Evolutionary conservation across 148 eudicot genomes (phyloP), one percentile per base, ranked within the genome.

Genomic region (Salicornia ramosissima): DNA sequence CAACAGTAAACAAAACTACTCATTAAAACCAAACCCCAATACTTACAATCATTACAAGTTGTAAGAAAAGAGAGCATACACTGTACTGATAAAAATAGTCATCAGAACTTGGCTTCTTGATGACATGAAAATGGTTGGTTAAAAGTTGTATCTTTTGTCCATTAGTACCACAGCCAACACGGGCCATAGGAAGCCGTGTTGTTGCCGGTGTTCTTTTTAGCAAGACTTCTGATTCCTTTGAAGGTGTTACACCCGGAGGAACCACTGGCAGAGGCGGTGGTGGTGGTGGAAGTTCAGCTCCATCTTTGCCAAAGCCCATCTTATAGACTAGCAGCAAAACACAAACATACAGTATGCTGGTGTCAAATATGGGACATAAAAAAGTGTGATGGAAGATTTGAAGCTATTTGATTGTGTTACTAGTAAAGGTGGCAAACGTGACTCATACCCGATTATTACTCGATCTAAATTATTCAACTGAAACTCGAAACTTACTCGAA

Each of bases 81-180:
- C 81, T 74, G 42, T 83, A 80, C 2, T 83, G 86, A 70, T 43
- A 80, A 70, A 84, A 84, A 60, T 68, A 42, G 12, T 62, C 80
- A 36, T 75, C 79, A 30, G 76, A 72, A 34, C 65, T 75, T 6
- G 82, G 55, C 39, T 78, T 68, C 15, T 58, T 47, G 28, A 83
- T 47, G 28, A 83, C 84, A 78, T 69, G 82, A 47, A 83, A 78
- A 46, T 83, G 86, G 56, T 83, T 83, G 0, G 86, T 80, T 52
- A 80, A 47, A 24, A 83, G 65, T 19, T 66, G 78, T 30, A 80
- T 52, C 31, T 75, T 83, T 39, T 78, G 80, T 13, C 83, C 83
- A 24, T 71, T 75, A 4, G 79, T 68, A 16, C 86, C 81, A 39
- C 39, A 11, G 1, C 83, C 86, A 30, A 51, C 73, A 5, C 86